Conservation (phyloP, 208 protist species). For the Blechomonas ayalai region DNA sequence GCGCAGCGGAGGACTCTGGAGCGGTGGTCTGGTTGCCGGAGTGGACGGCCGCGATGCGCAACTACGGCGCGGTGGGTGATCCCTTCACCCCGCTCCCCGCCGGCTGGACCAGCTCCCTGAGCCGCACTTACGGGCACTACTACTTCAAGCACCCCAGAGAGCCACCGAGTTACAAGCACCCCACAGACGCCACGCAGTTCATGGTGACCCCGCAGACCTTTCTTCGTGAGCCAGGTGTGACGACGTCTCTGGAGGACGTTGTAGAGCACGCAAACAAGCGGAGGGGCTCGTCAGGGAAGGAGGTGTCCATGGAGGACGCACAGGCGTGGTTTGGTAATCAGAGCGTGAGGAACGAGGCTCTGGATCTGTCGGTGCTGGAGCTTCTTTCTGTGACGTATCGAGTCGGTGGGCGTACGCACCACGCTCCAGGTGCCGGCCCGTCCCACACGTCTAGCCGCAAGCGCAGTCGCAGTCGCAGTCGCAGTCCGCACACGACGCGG, state of each 20-base stretch:
- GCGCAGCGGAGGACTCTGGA: not conserved
- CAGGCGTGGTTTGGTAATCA: conserved; percentile 60
- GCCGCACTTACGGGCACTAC: conserved; percentile 62
- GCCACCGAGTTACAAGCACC: conserved; percentile 53
- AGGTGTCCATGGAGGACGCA: conserved; percentile 9
- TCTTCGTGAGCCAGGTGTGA: conserved; percentile 19
- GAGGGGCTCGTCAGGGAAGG: not conserved
- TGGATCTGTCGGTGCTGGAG: conserved; percentile 55
- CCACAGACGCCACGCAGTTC: conserved; percentile 46
- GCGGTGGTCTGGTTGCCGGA: conserved; percentile 37
- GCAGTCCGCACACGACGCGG: not conserved
- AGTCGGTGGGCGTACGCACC: conserved; percentile 1
- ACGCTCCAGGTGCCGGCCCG: not conserved
- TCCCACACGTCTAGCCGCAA: not conserved
- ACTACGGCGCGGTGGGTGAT: conserved; percentile 46
- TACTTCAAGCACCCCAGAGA: conserved; percentile 34
- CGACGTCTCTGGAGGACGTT: conserved; percentile 14
- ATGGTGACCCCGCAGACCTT: conserved; percentile 74
- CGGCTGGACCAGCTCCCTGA: conserved; percentile 45
- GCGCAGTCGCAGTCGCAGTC: not conserved
- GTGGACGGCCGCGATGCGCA: conserved; percentile 49
- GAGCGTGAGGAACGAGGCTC: conserved; percentile 39
- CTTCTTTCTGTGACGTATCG: conserved; percentile 46
- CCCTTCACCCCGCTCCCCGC: conserved; percentile 57
- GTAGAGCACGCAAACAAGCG: conserved; percentile 21